These are phyloP conservation scores for Zygotorulaspora florentina DNA, from an alignment of 805 yeast genomes.

Conservation along the genomic window DNA sequence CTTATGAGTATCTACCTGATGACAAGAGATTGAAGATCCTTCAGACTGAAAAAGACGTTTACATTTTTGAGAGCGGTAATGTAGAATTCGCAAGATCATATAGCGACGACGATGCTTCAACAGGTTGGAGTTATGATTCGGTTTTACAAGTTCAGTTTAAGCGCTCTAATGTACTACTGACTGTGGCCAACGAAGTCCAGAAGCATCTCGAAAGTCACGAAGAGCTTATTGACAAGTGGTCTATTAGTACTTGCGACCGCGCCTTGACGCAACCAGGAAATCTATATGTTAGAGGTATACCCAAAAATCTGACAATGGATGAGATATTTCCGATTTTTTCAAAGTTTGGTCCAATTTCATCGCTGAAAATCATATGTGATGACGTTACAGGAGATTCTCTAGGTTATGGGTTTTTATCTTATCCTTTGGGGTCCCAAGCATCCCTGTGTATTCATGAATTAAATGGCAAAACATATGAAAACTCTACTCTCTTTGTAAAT, in stretches of 20 bases:
- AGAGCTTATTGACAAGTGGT: conserved; percentile 21
- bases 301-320: conserved; percentile 37
- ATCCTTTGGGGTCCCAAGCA: conserved; percentile 53
- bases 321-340: conserved; percentile 38
- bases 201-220: conserved; percentile 3
- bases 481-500: conserved; percentile 45
- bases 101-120: conserved; percentile 5
- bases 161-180: conserved; percentile 13
- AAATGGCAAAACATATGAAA: conserved; percentile 39
- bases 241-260: conserved; percentile 27
- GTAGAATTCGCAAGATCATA: conserved; percentile 19
- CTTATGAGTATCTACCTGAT: conserved; percentile 30
- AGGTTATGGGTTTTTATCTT: conserved; percentile 69
- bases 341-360: conserved; percentile 40
- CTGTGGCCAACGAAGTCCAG: conserved; percentile 10
- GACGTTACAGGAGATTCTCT: conserved; percentile 37
- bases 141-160: conserved; percentile 30
- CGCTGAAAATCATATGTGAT: conserved; percentile 46
- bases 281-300: conserved; percentile 50
- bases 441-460: conserved; percentile 54
- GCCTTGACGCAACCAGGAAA: conserved; percentile 53
- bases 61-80: conserved; percentile 25
- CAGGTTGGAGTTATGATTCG: conserved; percentile 22
- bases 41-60: conserved; percentile 19
- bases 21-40: conserved; percentile 20